A percentile compares a stretch with the other conserved stretches of the same genome.
Evolutionary conservation across 768 basidiomycete genomes (phyloP).

Genomic region (Boletellus emodensis): DNA sequence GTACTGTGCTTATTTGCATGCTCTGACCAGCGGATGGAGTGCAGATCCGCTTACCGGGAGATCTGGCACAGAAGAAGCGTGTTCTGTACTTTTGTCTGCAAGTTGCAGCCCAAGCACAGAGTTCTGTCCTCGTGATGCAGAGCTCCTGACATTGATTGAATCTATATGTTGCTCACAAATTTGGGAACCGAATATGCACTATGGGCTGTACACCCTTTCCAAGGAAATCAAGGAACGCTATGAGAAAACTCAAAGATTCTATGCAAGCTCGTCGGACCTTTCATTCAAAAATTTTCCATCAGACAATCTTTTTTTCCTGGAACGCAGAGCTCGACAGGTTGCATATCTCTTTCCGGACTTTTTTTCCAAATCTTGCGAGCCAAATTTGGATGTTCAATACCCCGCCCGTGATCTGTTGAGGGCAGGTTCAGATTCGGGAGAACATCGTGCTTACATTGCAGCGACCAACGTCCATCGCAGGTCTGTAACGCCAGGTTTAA

Average conservation of each 20-base stretch:
- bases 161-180: constrained; percentile 32
- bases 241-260: too few relatives aligned
- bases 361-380: constrained; percentile 2
- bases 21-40: too few relatives aligned
- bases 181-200: constrained; percentile 36
- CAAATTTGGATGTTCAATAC: constrained; percentile 10
- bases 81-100: constrained; percentile 36
- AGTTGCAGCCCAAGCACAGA: constrained; percentile 36
- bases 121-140: constrained; percentile 23
- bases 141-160: constrained; percentile 32
- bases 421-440: not conserved
- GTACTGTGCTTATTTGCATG: too few relatives aligned
- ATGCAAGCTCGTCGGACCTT: too few relatives aligned
- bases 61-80: constrained; percentile 42
- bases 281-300: too few relatives aligned
- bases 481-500: not conserved
- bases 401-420: constrained; percentile 11
- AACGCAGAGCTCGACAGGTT: too few relatives aligned
- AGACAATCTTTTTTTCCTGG: too few relatives aligned
- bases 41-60: constrained; percentile 39
- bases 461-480: constrained; percentile 7
- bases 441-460: constrained; percentile 16
- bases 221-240: too few relatives aligned
- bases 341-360: constrained; percentile 11
- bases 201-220: too few relatives aligned